Evolutionary conservation across 2,329 filamentous ascomycete genomes (phyloP).

Genomic region (Ceratocystis destructans): DNA sequence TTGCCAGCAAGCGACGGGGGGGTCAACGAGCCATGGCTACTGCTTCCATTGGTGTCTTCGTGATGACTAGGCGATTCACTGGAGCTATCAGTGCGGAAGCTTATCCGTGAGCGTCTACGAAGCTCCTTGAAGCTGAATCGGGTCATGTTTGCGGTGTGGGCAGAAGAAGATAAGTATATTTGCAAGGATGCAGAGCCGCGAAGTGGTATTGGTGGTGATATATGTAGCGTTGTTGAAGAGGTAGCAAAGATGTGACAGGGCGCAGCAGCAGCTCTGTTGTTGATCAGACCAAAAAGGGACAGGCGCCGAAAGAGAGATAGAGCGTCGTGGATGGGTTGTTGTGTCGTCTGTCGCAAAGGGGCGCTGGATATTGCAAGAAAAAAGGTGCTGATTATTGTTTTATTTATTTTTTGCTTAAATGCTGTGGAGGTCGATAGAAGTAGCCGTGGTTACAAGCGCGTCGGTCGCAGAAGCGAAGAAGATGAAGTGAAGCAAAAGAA

Average conservation of each 20-base stretch:
- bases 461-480: constrained; percentile 14
- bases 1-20: constrained; percentile 55
- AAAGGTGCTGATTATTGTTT: not conserved
- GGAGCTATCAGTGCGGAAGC: constrained; percentile 52
- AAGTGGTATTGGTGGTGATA: not conserved
- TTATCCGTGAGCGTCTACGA: constrained; percentile 61
- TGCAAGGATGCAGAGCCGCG: not conserved
- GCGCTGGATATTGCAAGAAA: not conserved
- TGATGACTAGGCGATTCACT: constrained; percentile 42
- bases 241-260: not conserved
- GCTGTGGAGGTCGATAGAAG: not conserved
- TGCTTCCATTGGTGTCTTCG: constrained; percentile 47
- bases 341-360: not conserved
- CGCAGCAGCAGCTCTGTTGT: not conserved
- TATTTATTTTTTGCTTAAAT: not conserved
- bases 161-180: not conserved
- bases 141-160: constrained; percentile 8
- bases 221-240: not conserved
- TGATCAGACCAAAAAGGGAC: not conserved
- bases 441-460: constrained; percentile 10
- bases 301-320: not conserved
- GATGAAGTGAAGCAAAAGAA: not conserved
- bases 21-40: constrained; percentile 47
- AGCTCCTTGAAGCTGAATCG: constrained; percentile 46
- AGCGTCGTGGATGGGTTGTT: not conserved